phyloP scores from a whole-genome alignment of 768 basidiomycete species.

The Agrocybe chaxingu region DNA sequence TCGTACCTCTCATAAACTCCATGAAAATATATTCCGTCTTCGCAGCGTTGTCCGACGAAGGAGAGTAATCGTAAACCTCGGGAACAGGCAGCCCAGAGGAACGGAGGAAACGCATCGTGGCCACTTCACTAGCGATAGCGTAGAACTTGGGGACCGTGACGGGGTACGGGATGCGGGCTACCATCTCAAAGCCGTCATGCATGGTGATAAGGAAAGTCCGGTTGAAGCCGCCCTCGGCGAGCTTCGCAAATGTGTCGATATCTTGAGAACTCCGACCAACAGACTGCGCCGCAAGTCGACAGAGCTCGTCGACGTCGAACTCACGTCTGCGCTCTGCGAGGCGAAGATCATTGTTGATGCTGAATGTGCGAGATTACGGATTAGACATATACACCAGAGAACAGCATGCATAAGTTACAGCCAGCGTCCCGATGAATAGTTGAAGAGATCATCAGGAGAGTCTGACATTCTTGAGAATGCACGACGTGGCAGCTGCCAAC shows the following conservation, averaged over 20 bases:
- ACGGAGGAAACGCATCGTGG: constrained; percentile 14
- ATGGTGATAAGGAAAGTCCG: constrained; percentile 32
- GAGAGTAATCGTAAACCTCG: constrained; percentile 11
- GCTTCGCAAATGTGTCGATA: constrained; percentile 33
- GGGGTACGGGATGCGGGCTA: constrained; percentile 32
- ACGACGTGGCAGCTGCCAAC: no score
- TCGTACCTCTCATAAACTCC: constrained; percentile 39
- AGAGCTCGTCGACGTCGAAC: constrained; percentile 38
- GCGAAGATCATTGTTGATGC: constrained; percentile 42
- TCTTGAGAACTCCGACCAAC: constrained; percentile 32
- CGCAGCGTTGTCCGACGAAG: constrained; percentile 30
- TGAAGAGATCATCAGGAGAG: no score
- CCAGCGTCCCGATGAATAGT: no score
- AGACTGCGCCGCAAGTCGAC: constrained; percentile 42
- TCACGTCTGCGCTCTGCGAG: constrained; percentile 38
- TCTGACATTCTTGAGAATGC: no score
- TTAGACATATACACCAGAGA: no score
- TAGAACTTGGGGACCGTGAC: constrained; percentile 21
- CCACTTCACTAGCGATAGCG: constrained; percentile 9
- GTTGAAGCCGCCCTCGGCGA: constrained; percentile 40
- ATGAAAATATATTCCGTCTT: constrained; percentile 44
- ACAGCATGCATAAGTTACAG: no score
- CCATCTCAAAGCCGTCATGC: constrained; percentile 25
- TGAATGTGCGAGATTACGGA: constrained; percentile 21
- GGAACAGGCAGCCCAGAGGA: constrained; percentile 9